Evolutionary conservation across 108 stramenopile species (phyloP).

Genomic region (Pseudonitzschia multiseries): DNA sequence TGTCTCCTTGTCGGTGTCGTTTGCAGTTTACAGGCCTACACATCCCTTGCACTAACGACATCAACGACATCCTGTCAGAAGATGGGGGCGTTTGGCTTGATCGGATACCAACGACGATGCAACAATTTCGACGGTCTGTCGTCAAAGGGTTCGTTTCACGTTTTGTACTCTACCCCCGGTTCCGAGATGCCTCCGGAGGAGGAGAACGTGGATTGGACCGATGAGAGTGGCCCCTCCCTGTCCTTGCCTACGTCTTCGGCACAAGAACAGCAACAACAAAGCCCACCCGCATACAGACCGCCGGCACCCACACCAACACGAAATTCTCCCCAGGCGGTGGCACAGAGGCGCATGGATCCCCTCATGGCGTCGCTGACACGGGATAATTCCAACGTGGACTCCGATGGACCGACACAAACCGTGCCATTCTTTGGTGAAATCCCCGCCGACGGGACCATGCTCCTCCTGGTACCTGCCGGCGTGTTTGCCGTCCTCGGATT

Average conservation of each 20-base stretch:
- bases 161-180: background rate
- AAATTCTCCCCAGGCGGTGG: constrained; percentile 16
- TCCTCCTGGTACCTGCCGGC: constrained; percentile 64
- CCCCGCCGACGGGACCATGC: constrained; percentile 59
- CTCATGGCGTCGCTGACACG: constrained; percentile 67
- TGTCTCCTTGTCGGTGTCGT: background rate
- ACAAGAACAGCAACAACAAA: background rate
- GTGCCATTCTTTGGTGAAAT: constrained; percentile 74
- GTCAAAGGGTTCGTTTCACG: background rate
- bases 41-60: constrained; percentile 3
- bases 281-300: background rate
- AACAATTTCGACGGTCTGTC: background rate
- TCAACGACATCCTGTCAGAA: background rate
- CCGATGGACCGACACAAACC: constrained; percentile 32
- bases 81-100: background rate
- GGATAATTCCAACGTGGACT: constrained; percentile 27
- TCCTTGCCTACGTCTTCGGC: no score
- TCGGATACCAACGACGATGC: background rate
- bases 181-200: background rate
- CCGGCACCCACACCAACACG: constrained; percentile 8
- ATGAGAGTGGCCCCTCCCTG: background rate
- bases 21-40: background rate
- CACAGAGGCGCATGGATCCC: constrained; percentile 56
- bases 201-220: background rate
- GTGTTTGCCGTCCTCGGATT: constrained; percentile 67